These are phyloP conservation scores for Flammula alnicola DNA, from an alignment of 1,284 basidiomycete genomes.

Conservation along the genomic window DNA sequence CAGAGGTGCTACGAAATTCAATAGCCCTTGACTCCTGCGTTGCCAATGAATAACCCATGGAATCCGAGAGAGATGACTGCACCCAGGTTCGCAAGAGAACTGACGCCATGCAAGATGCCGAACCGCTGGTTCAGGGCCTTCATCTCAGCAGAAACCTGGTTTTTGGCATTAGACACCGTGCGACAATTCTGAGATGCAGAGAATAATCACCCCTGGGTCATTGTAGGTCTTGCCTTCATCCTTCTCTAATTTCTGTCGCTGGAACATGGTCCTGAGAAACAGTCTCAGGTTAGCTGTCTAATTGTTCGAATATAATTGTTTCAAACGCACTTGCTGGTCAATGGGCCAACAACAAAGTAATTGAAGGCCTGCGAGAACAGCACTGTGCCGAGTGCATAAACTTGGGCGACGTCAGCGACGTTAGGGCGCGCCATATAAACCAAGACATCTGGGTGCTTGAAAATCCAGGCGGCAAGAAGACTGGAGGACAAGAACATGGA, in stretches of 20 bases:
- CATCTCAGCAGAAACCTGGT: conserved; percentile 71
- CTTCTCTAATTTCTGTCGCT: conserved; percentile 75
- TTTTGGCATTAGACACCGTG: conserved; percentile 3
- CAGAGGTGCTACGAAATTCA: conserved; percentile 19
- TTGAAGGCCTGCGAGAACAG: conserved; percentile 59
- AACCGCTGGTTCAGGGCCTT: conserved; percentile 70
- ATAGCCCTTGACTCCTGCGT: conserved; percentile 47
- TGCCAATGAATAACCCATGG: conserved; percentile 77
- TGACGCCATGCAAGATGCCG: conserved; percentile 67
- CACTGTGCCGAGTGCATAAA: conserved; percentile 61
- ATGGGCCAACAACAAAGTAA: conserved; percentile 62
- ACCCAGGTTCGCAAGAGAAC: conserved; percentile 67
- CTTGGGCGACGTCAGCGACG: conserved; percentile 70
- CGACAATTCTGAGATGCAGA: not conserved
- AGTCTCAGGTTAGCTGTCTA: conserved; percentile 1
- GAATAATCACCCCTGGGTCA: conserved; percentile 58
- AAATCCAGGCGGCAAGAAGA: conserved; percentile 67
- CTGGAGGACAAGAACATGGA: conserved; percentile 59
- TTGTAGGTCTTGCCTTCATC: conserved; percentile 72
- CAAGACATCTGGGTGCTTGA: conserved; percentile 65
- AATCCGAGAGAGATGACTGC: conserved; percentile 66
- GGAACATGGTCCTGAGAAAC: conserved; percentile 67
- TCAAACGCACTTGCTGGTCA: conserved; percentile 65
- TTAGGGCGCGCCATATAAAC: conserved; percentile 50
- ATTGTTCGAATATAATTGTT: not conserved